phyloP scores from a whole-genome alignment of 345 rosid species.

The Lumnitzera littorea region DNA sequence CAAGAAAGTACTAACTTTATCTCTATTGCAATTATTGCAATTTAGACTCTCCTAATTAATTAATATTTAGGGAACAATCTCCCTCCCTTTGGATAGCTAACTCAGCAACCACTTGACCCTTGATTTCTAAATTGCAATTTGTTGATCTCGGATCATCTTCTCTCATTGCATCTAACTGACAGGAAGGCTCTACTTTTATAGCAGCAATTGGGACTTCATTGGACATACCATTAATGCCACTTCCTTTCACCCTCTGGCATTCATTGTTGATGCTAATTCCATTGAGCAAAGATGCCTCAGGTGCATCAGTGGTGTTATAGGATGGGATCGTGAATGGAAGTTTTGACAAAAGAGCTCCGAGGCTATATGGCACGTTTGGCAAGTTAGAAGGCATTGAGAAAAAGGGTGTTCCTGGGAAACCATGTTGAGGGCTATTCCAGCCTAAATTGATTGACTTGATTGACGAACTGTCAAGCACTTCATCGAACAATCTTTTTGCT shows the following conservation, averaged over 20 bases:
- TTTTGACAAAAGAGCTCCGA: slow-evolving; percentile 47
- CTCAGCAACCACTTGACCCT: slow-evolving; percentile 3
- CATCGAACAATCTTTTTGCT: slow-evolving; percentile 31
- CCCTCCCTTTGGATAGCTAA: slow-evolving; percentile 18
- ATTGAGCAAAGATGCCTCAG: slow-evolving; percentile 15
- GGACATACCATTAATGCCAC: background rate
- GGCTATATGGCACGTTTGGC: slow-evolving; percentile 38
- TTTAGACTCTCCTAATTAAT: slow-evolving; percentile 20
- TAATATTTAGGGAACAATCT: slow-evolving; percentile 12
- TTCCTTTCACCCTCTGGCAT: slow-evolving; percentile 3
- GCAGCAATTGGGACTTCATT: slow-evolving; percentile 5
- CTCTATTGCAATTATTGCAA: slow-evolving; percentile 3
- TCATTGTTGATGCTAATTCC: slow-evolving; percentile 2
- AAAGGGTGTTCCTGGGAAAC: slow-evolving; percentile 22
- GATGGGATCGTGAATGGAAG: slow-evolving; percentile 34
- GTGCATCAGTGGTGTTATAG: slow-evolving; percentile 19
- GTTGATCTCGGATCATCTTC: slow-evolving; percentile 17
- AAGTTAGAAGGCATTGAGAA: slow-evolving; percentile 41
- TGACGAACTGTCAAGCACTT: slow-evolving; percentile 20
- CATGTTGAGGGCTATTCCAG: slow-evolving; percentile 49
- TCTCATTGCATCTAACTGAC: slow-evolving; percentile 11
- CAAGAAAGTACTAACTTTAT: background rate
- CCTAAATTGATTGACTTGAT: slow-evolving; percentile 47
- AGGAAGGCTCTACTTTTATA: slow-evolving; percentile 14
- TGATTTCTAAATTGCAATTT: slow-evolving; percentile 5